Conservation (phyloP, 495 filamentous ascomycete species). For the Talaromyces borbonicus region DNA sequence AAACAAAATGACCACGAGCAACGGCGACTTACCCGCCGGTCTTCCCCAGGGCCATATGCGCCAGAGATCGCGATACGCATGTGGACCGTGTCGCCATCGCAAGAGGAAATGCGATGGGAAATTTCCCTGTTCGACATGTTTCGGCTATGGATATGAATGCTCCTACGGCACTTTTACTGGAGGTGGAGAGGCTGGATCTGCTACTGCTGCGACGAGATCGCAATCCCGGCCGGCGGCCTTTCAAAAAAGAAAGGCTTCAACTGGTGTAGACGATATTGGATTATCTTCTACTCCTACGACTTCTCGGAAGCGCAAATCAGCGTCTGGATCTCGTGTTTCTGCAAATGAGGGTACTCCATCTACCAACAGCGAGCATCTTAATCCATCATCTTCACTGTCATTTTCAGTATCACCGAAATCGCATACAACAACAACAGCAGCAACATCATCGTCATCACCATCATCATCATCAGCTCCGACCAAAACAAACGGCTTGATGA, state of each 20-base stretch:
- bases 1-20: neutral
- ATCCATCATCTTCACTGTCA: too few relatives aligned
- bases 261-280: neutral
- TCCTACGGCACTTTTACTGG: slow-evolving; percentile 22
- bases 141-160: slow-evolving; percentile 33
- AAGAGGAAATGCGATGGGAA: slow-evolving; percentile 36
- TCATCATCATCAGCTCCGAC: neutral
- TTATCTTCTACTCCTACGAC: neutral
- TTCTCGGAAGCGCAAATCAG: neutral
- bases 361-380: too few relatives aligned
- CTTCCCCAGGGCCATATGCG: slow-evolving; percentile 9
- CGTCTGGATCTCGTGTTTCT: neutral
- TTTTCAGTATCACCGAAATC: too few relatives aligned
- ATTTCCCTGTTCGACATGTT: slow-evolving; percentile 28
- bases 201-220: neutral
- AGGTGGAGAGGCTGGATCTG: slow-evolving; percentile 1
- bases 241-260: neutral
- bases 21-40: neutral
- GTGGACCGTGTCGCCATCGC: slow-evolving; percentile 30
- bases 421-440: slow-evolving; percentile 2
- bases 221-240: neutral
- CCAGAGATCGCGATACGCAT: slow-evolving; percentile 25
- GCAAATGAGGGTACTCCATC: too few relatives aligned
- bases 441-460: too few relatives aligned
- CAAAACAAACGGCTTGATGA: slow-evolving; percentile 8